These are phyloP conservation scores for Penicillium freii DNA, from an alignment of 2,329 filamentous ascomycete species.

Conservation along the genomic window DNA sequence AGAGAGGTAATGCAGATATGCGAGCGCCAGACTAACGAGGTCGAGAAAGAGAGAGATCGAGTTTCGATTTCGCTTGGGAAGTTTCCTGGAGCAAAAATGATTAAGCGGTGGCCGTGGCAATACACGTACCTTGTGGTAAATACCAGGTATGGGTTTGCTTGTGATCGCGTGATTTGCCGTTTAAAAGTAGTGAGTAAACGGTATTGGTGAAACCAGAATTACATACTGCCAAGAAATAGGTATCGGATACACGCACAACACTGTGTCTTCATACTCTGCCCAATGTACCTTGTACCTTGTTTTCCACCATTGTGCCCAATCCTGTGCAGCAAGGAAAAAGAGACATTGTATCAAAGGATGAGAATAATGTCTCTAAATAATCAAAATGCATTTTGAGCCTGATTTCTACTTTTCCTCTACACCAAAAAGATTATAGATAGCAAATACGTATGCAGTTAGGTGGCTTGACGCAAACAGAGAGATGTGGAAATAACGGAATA, in stretches of 20 bases:
- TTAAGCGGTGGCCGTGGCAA: conserved; percentile 34
- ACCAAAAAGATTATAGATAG: conserved; percentile 2
- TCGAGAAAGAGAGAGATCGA: conserved; percentile 34
- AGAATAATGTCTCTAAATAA: not conserved
- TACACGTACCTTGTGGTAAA: conserved; percentile 18
- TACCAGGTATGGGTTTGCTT: conserved; percentile 17
- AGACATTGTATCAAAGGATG: not conserved
- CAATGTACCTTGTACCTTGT: conserved; percentile 8
- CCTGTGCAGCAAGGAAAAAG: not conserved
- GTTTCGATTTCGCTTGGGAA: conserved; percentile 29
- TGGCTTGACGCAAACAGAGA: conserved; percentile 15
- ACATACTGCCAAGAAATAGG: conserved; percentile 11
- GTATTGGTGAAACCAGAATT: conserved; percentile 12
- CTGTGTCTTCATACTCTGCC: conserved; percentile 8
- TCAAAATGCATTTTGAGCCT: not conserved
- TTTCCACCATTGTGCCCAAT: not conserved
- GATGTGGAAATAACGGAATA: conserved; percentile 13
- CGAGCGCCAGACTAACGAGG: conserved; percentile 34
- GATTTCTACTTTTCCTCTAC: not conserved
- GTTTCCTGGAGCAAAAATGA: conserved; percentile 30
- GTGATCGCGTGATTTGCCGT: conserved; percentile 16
- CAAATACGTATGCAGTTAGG: conserved; percentile 9
- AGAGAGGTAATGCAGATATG: conserved; percentile 26
- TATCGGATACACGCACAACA: conserved; percentile 20
- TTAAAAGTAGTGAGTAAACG: not conserved